phyloP scores from a whole-genome alignment of 2,329 filamentous ascomycete species.

The Fusarium longipes region DNA sequence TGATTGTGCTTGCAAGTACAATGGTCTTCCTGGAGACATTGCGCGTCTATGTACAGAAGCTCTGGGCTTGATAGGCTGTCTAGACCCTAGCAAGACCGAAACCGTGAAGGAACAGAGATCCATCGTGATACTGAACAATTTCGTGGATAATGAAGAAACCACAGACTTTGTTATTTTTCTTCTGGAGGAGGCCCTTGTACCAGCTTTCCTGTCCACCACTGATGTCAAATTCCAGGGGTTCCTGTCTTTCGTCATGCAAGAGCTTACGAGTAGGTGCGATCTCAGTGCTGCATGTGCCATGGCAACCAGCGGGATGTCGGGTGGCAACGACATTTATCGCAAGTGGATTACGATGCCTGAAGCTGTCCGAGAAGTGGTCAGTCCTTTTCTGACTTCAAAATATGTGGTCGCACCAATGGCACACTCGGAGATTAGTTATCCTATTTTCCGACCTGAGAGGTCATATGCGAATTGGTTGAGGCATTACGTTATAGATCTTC shows the following conservation, averaged over 20 bases:
- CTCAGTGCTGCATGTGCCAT: conserved; percentile 69
- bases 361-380: conserved; percentile 81
- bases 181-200: conserved; percentile 87
- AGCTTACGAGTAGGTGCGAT: conserved; percentile 81
- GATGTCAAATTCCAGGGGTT: conserved; percentile 91
- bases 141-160: conserved; percentile 79
- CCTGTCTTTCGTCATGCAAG: conserved; percentile 93
- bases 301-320: conserved; percentile 54
- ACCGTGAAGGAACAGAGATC: conserved; percentile 79
- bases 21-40: conserved; percentile 73
- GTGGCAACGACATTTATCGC: conserved; percentile 70
- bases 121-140: conserved; percentile 90
- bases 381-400: conserved; percentile 86
- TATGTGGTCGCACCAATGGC: conserved; percentile 77
- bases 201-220: conserved; percentile 89
- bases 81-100: conserved; percentile 92
- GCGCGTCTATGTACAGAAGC: conserved; percentile 81
- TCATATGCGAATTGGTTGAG: conserved; percentile 86
- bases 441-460: conserved; percentile 76
- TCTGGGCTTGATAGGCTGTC: conserved; percentile 87
- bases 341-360: conserved; percentile 85
- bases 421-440: conserved; percentile 72
- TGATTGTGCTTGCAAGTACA: conserved; percentile 86
- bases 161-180: conserved; percentile 88
- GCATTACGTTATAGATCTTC: conserved; percentile 81